These are phyloP conservation scores for Dendrobium huoshanense DNA, from an alignment of 106 monocot genomes.

Conservation along the genomic window DNA sequence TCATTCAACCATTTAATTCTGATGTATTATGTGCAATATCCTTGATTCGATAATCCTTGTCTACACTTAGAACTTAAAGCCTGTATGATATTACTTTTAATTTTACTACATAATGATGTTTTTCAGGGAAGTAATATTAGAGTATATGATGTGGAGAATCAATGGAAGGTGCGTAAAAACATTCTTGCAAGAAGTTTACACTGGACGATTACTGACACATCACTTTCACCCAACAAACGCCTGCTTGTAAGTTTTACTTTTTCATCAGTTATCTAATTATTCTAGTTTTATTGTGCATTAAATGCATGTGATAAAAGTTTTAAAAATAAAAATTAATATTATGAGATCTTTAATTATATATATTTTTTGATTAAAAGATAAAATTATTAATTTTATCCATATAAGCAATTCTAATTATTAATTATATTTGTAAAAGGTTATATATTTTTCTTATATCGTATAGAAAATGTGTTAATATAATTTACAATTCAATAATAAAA, in stretches of 20 bases:
- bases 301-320: too few relatives aligned
- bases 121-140: conserved; percentile 47
- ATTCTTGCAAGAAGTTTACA: conserved; percentile 36
- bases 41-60: neutral
- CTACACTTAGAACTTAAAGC: neutral
- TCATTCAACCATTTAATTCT: neutral
- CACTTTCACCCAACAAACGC: conserved; percentile 54
- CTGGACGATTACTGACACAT: conserved; percentile 66
- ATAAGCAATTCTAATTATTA: too few relatives aligned
- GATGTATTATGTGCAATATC: neutral
- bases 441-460: too few relatives aligned
- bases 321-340: too few relatives aligned
- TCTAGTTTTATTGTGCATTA: too few relatives aligned
- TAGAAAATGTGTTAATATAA: too few relatives aligned
- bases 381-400: too few relatives aligned
- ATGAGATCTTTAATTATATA: too few relatives aligned
- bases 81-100: neutral
- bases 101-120: conserved; percentile 1
- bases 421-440: too few relatives aligned
- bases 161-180: conserved; percentile 40
- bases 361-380: too few relatives aligned
- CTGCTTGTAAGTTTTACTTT: conserved; percentile 31
- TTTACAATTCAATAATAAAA: too few relatives aligned
- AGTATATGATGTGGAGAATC: conserved; percentile 47
- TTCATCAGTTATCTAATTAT: neutral